These are phyloP conservation scores for Myxozyma melibiosi DNA, from an alignment of 805 yeast genomes.

Conservation along the genomic window DNA sequence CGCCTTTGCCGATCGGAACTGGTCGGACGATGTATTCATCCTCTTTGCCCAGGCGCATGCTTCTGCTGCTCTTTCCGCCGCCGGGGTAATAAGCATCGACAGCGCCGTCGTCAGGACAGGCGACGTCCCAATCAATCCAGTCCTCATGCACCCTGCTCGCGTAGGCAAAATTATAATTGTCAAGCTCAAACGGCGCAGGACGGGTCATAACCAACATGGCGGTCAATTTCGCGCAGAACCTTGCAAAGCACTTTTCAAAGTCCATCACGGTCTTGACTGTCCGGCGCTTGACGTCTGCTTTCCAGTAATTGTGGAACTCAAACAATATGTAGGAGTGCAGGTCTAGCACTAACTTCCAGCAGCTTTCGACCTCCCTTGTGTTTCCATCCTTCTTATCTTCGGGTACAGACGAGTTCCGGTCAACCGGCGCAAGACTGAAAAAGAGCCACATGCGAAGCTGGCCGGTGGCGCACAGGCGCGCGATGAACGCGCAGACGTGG, in stretches of 20 bases:
- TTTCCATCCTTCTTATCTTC: neutral
- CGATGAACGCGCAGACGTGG: slow-evolving; percentile 30
- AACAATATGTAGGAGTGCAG: slow-evolving; percentile 23
- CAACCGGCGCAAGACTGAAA: neutral
- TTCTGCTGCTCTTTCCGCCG: neutral
- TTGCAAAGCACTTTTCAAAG: slow-evolving; percentile 33
- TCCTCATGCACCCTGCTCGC: slow-evolving; percentile 3
- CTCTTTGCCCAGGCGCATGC: neutral
- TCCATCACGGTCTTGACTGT: slow-evolving; percentile 34
- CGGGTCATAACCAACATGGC: slow-evolving; percentile 1
- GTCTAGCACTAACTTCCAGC: slow-evolving; percentile 22
- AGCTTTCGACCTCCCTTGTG: neutral
- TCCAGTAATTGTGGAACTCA: slow-evolving; percentile 34
- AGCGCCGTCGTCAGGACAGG: too few relatives aligned
- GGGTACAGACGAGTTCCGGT: neutral
- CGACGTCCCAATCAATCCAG: slow-evolving; percentile 1
- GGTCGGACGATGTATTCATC: neutral
- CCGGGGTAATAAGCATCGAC: too few relatives aligned
- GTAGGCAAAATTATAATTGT: neutral
- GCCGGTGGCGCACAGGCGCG: slow-evolving; percentile 11
- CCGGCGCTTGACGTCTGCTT: slow-evolving; percentile 5
- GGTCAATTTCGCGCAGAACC: slow-evolving; percentile 12
- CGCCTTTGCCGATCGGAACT: neutral
- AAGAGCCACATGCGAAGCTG: slow-evolving; percentile 29
- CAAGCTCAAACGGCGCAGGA: slow-evolving; percentile 7